Conservation (phyloP, 192 early-diverging fungal species). For the Chytriomyces sp. region DNA sequence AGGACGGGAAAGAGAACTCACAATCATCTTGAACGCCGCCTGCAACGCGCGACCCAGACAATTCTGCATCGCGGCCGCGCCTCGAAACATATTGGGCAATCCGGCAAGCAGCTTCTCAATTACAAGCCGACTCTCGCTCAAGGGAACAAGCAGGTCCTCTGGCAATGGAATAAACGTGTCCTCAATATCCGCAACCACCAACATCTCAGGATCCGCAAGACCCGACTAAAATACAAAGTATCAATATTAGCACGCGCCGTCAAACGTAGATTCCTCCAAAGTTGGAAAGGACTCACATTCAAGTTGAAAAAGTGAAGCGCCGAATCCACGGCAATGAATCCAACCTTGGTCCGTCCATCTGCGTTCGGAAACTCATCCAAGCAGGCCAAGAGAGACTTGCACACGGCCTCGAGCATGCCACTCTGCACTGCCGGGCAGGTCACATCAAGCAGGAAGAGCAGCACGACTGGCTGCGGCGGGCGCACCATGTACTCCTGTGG, state of each 20-base stretch:
- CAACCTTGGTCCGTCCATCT: conserved; percentile 87
- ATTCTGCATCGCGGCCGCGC: conserved; percentile 76
- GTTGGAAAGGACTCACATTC: conserved; percentile 46
- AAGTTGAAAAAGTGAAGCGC: conserved; percentile 92
- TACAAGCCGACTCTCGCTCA: conserved; percentile 76
- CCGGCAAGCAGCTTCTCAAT: conserved; percentile 74
- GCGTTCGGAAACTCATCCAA: conserved; percentile 85
- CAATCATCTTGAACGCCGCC: conserved; percentile 80
- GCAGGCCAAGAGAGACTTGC: conserved; percentile 76
- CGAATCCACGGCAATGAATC: conserved; percentile 86
- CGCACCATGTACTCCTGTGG: conserved; percentile 98
- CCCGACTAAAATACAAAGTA: conserved; percentile 30
- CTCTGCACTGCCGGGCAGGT: conserved; percentile 86
- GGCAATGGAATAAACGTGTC: conserved; percentile 89
- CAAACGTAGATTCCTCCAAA: not conserved
- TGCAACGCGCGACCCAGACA: conserved; percentile 82
- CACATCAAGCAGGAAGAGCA: conserved; percentile 93
- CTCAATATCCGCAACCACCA: conserved; percentile 91
- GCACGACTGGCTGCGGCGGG: conserved; percentile 94
- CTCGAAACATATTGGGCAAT: conserved; percentile 81
- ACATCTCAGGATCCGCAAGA: conserved; percentile 95
- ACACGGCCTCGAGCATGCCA: conserved; percentile 77
- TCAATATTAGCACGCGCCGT: conserved; percentile 30
- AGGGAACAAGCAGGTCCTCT: conserved; percentile 83
- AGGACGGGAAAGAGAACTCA: no score